Percentiles rank a stretch among this genome's conserved stretches.
These are phyloP conservation scores for Magnaporthales sp. DNA, from an alignment of 2,329 filamentous ascomycete species.

Conservation along the genomic window DNA sequence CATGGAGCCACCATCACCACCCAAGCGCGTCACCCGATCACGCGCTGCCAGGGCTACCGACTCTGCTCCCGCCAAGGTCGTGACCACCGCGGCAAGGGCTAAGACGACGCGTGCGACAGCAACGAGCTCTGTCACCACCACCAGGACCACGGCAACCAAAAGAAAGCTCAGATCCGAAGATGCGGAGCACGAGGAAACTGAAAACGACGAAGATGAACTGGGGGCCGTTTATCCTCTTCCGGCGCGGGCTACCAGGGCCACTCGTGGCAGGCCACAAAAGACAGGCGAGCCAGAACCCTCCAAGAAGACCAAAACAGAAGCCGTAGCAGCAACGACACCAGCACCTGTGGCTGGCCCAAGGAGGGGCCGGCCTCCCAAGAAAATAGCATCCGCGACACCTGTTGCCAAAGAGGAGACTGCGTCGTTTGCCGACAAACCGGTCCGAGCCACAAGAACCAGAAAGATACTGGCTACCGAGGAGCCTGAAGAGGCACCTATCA, in stretches of 20 bases:
- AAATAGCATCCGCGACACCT: slow-evolving; percentile 12
- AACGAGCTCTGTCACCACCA: slow-evolving; percentile 19
- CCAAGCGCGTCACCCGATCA: slow-evolving; percentile 22
- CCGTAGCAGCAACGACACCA: not conserved
- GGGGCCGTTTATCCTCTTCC: slow-evolving; percentile 12
- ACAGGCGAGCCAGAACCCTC: slow-evolving; percentile 25
- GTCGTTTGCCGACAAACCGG: slow-evolving; percentile 1
- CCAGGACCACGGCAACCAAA: slow-evolving; percentile 26
- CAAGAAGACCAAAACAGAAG: slow-evolving; percentile 14
- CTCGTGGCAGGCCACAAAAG: slow-evolving; percentile 16
- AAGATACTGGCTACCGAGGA: not conserved
- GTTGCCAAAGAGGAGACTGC: slow-evolving; percentile 15
- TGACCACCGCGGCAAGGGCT: slow-evolving; percentile 33
- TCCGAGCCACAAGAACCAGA: slow-evolving; percentile 21
- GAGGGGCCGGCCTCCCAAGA: slow-evolving; percentile 23
- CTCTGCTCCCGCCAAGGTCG: slow-evolving; percentile 27
- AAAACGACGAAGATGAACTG: slow-evolving; percentile 26
- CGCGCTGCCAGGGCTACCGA: slow-evolving; percentile 33
- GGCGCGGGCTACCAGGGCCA: slow-evolving; percentile 35
- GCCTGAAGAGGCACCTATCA: slow-evolving; percentile 12
- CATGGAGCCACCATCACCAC: slow-evolving; percentile 8
- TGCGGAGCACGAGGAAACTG: slow-evolving; percentile 36
- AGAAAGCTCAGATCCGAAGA: slow-evolving; percentile 49
- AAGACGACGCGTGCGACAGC: slow-evolving; percentile 33
- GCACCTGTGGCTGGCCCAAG: slow-evolving; percentile 8